Evolutionary conservation across 352 stramenopile species (phyloP).

Genomic region (Phytophthora citricola): DNA sequence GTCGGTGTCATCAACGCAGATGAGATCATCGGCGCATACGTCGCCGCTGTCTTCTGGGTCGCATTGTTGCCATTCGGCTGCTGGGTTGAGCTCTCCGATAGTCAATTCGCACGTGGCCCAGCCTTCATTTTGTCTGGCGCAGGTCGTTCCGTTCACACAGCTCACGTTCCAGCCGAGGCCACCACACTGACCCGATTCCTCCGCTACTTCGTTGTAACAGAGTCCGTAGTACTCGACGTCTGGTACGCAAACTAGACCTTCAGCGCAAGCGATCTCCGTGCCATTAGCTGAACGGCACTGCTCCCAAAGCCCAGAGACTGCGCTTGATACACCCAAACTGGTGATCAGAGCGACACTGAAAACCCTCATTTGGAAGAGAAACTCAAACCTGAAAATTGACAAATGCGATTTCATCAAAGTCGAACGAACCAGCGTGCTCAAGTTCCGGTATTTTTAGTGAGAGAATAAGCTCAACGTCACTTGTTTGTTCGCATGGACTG

Average conservation of each 20-base stretch:
- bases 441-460: constrained; percentile 21
- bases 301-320: constrained; percentile 15
- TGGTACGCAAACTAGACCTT: constrained; percentile 25
- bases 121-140: constrained; percentile 26
- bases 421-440: neutral
- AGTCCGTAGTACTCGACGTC: constrained; percentile 26
- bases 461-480: constrained; percentile 11
- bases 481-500: constrained; percentile 11
- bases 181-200: constrained; percentile 17
- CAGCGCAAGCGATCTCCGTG: constrained; percentile 15
- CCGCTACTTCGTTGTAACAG: constrained; percentile 26
- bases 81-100: neutral
- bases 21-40: constrained; percentile 21
- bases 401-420: too few relatives aligned
- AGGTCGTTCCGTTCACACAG: constrained; percentile 27
- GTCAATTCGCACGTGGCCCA: constrained; percentile 23
- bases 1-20: constrained; percentile 36
- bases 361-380: constrained; percentile 4
- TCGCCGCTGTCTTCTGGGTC: constrained; percentile 21
- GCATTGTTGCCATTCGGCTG: constrained; percentile 29
- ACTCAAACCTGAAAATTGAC: neutral
- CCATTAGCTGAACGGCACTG: constrained; percentile 27
- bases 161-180: constrained; percentile 28
- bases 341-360: neutral
- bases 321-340: neutral